These are phyloP conservation scores for Eurotiales sp. DNA, from an alignment of 2,329 filamentous ascomycete genomes.

Conservation along the genomic window DNA sequence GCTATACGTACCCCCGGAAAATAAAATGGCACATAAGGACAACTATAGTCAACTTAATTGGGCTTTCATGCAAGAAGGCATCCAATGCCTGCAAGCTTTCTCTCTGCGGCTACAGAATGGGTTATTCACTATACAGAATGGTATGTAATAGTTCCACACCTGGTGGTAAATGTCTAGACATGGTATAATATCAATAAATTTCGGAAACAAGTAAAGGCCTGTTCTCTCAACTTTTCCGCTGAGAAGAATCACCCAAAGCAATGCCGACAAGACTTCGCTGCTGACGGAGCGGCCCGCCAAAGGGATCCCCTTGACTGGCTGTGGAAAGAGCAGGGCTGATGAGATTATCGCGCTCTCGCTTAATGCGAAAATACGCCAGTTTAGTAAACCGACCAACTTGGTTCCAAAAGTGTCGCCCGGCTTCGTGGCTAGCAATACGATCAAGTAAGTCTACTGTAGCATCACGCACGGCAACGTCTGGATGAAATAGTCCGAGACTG, in stretches of 20 bases:
- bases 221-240: conserved; percentile 6
- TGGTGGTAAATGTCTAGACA: neutral
- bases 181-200: neutral
- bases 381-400: conserved; percentile 83
- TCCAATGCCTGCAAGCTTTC: too few species aligned
- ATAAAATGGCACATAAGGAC: too few species aligned
- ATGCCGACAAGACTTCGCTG: conserved; percentile 36
- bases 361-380: conserved; percentile 75
- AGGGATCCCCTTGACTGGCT: conserved; percentile 9
- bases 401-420: conserved; percentile 89
- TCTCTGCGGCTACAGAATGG: too few species aligned
- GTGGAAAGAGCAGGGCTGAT: conserved; percentile 19
- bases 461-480: conserved; percentile 71
- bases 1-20: too few species aligned
- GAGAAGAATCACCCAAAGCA: conserved; percentile 27
- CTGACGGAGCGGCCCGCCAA: conserved; percentile 24
- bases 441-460: conserved; percentile 77
- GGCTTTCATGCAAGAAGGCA: too few species aligned
- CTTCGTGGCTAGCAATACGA: conserved; percentile 78
- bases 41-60: too few species aligned
- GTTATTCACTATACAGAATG: too few species aligned
- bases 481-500: conserved; percentile 87
- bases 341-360: conserved; percentile 54
- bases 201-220: neutral
- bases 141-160: neutral